Evolutionary conservation across 202 grass and related monocot genomes (phyloP), one percentile per base, ranked within the genome.

Genomic region (Zizania palustris): DNA sequence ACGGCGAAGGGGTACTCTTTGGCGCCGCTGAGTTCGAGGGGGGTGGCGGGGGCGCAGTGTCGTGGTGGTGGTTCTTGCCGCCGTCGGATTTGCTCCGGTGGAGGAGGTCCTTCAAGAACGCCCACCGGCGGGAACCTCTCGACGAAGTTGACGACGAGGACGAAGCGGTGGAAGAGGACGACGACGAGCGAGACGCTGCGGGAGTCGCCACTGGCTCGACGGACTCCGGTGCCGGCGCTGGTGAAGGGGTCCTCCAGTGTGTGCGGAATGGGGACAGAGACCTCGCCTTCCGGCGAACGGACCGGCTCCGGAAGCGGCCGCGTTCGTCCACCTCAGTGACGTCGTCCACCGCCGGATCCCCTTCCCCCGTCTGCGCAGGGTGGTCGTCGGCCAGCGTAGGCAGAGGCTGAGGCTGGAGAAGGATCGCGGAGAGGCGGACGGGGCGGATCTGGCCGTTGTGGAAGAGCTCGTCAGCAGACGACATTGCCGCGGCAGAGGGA

Each of bases 21-120:
- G 78, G 11, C 21, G 69, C n/a, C 2, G 54, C 4, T 0, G 73
- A 16, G 14, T 43, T 59, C 2, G 68, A 20, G 0, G 76, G 11
- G 0, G 63, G 4, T 6, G 35, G 15, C 5, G 87, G 60, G 1
- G 45, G 43, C 3, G 50, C 5, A 0, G 45, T 16, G 11, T 39
- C 78, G 20, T 56, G 74, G 43, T 78, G 36, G 16, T 5, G 37
- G 43, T 35, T 33, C 65, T 83, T 81, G 76, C 87, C 86, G 5
- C 85, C 88, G 64, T 90, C 85, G 2, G 81, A 85, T 54, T 88
- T 93, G 87, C 85, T 93, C 10, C 91, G 78, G 87, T 93, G 81
- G 11, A 93, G 85, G 16, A 93, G 82, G 40, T 90, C 91, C 74
- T 93, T 93, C 45, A 93, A 60, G 69, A 87, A 90, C 39, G 80